Conservation (phyloP, 805 yeast genomes). For the Gaillardinia entomophila region DNA sequence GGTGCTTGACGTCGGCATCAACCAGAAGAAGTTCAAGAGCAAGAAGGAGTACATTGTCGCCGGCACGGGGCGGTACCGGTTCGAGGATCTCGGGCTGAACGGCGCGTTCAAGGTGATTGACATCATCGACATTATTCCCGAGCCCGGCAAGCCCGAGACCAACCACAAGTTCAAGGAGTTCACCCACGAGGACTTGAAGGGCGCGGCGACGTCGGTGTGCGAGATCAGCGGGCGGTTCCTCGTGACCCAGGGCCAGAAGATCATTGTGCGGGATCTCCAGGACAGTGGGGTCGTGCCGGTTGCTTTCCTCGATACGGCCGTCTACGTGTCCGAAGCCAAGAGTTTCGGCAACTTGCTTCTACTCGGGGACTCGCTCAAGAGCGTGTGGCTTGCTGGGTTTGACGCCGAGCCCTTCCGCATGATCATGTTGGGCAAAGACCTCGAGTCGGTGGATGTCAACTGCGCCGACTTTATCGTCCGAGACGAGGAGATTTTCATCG, state of each 20-base stretch:
- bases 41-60: constrained; percentile 64
- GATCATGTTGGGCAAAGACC: constrained; percentile 72
- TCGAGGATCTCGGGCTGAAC: constrained; percentile 74
- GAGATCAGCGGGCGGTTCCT: constrained; percentile 81
- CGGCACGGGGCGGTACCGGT: constrained; percentile 72
- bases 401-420: constrained; percentile 93
- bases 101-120: constrained; percentile 76
- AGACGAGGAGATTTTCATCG: constrained; percentile 61
- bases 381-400: constrained; percentile 79
- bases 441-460: constrained; percentile 53
- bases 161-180: constrained; percentile 71
- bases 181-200: constrained; percentile 69
- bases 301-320: constrained; percentile 84
- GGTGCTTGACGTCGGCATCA: constrained; percentile 40
- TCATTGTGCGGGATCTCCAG: constrained; percentile 74
- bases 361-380: constrained; percentile 74
- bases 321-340: constrained; percentile 74
- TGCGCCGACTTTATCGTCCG: constrained; percentile 73
- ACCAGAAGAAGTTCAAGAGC: constrained; percentile 37
- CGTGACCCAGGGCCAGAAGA: constrained; percentile 81
- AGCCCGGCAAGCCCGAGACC: constrained; percentile 80
- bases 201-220: constrained; percentile 74
- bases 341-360: constrained; percentile 77
- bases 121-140: constrained; percentile 79
- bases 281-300: constrained; percentile 90